Base-by-base conservation (phyloP, 208 protist genomes). In the Phytomonas francai region DNA sequence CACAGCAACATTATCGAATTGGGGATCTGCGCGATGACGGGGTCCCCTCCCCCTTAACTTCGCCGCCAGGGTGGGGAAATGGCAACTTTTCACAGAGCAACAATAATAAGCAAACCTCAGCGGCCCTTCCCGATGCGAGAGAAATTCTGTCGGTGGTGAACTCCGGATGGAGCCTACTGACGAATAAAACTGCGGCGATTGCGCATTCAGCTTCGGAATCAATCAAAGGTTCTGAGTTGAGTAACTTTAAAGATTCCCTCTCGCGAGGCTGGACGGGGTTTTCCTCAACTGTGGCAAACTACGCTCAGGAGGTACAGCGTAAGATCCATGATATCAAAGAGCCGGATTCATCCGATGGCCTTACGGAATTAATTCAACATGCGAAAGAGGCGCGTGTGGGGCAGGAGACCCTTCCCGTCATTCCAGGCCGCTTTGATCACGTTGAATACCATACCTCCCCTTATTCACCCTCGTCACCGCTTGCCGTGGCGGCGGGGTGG, bases 171-270 rank as follows among this genome's bases (percentile, higher is more conserved):
- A 78, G 49, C 27, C 56, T 76, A 7, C 70, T 96, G 28, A 79
- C 88, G 22, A 78, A 89, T 60, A 84, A 84, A 60, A 84, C 88
- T 33, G 73, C 75, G 9, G 83, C 82, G 64, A 30, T 96, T 22
- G 85, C 88, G 6, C 79, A 84, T 31, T 72, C 74, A 11, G 91
- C 91, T 0, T 69, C 80, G 0, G 74, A 83, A 58, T 80, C 84
- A 27, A 66, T 93, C 6, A 65, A 83, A 63, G 72, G 78, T 27
- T 68, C 84, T 0, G 81, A 96, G 49, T 68, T 89, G 65, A 83
- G 85, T 4, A 78, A 78, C 14, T 67, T 92, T 14, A 87, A 81
- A 58, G 63, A 65, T 29, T 76, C 78, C 1, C 54, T 93, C 14
- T 42, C 77, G n/a, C 65, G 80, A 12, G 79, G 77, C 1, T 96